These are phyloP conservation scores for Thelephora terrestris DNA, from an alignment of 1,284 basidiomycete genomes.

Conservation along the genomic window DNA sequence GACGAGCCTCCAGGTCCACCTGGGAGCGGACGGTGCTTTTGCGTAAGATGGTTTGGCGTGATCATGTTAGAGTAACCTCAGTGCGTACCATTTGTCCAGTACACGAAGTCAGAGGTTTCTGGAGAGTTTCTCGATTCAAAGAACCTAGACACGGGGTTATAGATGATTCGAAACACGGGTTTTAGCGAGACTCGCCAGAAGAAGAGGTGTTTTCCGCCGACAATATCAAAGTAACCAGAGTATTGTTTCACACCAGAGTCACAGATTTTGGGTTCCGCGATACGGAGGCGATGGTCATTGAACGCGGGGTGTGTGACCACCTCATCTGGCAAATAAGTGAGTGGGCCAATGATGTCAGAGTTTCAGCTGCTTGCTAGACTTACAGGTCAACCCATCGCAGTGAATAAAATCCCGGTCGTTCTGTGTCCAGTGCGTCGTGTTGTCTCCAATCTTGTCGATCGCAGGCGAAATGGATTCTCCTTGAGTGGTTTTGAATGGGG, in stretches of 20 bases:
- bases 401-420: conserved; percentile 57
- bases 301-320: conserved; percentile 22
- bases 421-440: conserved; percentile 41
- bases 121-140: conserved; percentile 38
- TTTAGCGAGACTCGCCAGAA: conserved; percentile 50
- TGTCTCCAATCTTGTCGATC: conserved; percentile 17
- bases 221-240: conserved; percentile 85
- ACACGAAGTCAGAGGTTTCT: conserved; percentile 27
- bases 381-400: conserved; percentile 53
- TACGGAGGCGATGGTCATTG: conserved; percentile 37
- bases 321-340: conserved; percentile 10
- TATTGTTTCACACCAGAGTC: conserved; percentile 80
- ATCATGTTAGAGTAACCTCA: conserved; percentile 70
- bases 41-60: conserved; percentile 85
- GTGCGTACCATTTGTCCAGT: conserved; percentile 32
- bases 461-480: no score
- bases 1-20: conserved; percentile 51
- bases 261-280: conserved; percentile 72
- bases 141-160: conserved; percentile 37
- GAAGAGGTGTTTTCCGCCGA: conserved; percentile 82
- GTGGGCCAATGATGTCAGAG: no score
- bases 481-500: no score
- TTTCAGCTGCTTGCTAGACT: conserved; percentile 14
- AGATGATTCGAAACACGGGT: no score
- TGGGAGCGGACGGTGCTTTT: conserved; percentile 49